A percentile compares a stretch with the other conserved stretches of the same genome.
phyloP scores from a whole-genome alignment of 352 stramenopile genomes.

The Pythium grandisporangium region DNA sequence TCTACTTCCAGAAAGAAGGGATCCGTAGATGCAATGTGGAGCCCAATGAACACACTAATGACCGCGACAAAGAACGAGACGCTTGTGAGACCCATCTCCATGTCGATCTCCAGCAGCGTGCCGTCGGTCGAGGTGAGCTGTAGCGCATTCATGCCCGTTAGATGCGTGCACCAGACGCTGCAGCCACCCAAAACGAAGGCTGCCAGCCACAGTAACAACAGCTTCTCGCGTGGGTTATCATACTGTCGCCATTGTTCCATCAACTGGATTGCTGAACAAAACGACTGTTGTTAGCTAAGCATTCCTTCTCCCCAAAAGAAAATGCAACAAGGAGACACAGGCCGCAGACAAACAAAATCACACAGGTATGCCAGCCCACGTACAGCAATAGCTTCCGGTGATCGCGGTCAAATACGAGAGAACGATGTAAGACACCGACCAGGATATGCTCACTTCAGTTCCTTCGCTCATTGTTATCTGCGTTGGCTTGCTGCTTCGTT shows the following conservation, averaged over 20 bases:
- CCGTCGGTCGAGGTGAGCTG: conserved; percentile 24
- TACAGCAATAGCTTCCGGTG: conserved; percentile 60
- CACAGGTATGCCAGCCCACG: conserved; percentile 6
- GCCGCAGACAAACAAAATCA: no score
- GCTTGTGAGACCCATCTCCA: conserved; percentile 41
- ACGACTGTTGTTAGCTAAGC: not conserved
- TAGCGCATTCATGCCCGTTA: conserved; percentile 56
- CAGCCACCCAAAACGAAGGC: conserved; percentile 34
- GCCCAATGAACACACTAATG: conserved; percentile 35
- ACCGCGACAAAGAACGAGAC: conserved; percentile 43
- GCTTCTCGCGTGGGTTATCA: conserved; percentile 10
- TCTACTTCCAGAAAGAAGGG: conserved; percentile 9
- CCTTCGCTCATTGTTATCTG: no score
- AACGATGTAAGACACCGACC: conserved; percentile 12
- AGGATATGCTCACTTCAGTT: no score
- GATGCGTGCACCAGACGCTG: conserved; percentile 64
- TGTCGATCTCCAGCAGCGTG: conserved; percentile 26
- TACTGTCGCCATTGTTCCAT: conserved; percentile 15
- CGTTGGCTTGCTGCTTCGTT: no score
- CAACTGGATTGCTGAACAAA: conserved; percentile 10
- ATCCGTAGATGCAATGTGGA: conserved; percentile 2
- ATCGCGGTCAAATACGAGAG: conserved; percentile 48
- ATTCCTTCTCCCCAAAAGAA: not conserved
- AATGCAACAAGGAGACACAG: not conserved
- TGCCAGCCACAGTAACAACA: conserved; percentile 24